Conservation (phyloP, 2,329 filamentous ascomycete species). For the Aspergillus cejpii region DNA sequence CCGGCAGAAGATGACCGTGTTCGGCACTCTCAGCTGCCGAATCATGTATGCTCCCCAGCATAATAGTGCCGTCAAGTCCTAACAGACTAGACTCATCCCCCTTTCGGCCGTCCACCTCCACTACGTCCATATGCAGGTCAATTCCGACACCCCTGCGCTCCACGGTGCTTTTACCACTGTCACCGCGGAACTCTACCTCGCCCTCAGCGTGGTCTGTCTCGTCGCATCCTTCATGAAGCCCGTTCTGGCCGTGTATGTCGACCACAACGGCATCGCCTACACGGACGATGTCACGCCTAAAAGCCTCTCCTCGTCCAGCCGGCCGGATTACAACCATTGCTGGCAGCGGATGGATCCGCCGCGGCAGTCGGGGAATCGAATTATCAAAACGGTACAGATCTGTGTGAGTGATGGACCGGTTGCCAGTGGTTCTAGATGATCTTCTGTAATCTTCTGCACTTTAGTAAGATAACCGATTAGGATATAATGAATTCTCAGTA, state of each 20-base stretch:
- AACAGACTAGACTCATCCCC: slow-evolving; percentile 34
- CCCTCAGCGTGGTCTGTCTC: slow-evolving; percentile 39
- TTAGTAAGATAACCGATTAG: too few species aligned
- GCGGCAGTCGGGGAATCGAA: neutral
- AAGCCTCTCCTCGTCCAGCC: neutral
- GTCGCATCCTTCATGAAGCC: slow-evolving; percentile 42
- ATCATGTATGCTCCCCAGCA: slow-evolving; percentile 27
- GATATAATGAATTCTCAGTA: too few species aligned
- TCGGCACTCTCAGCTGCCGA: slow-evolving; percentile 40
- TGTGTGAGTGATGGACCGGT: neutral
- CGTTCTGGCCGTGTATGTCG: slow-evolving; percentile 37
- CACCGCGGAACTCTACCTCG: slow-evolving; percentile 39
- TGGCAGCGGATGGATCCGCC: neutral
- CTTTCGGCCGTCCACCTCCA: slow-evolving; percentile 35
- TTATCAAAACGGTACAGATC: slow-evolving; percentile 1
- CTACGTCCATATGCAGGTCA: slow-evolving; percentile 28
- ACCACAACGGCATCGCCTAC: slow-evolving; percentile 21
- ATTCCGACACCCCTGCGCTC: slow-evolving; percentile 35
- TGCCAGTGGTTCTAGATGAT: too few species aligned
- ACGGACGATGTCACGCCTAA: slow-evolving; percentile 14
- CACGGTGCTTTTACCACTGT: slow-evolving; percentile 31
- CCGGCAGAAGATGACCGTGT: slow-evolving; percentile 36
- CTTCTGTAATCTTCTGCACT: too few species aligned
- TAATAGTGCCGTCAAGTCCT: neutral
- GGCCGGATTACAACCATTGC: neutral